Evolutionary conservation across 768 basidiomycete species (phyloP), one percentile per base, ranked within the genome.

Genomic region (Lentinula guzmanii): DNA sequence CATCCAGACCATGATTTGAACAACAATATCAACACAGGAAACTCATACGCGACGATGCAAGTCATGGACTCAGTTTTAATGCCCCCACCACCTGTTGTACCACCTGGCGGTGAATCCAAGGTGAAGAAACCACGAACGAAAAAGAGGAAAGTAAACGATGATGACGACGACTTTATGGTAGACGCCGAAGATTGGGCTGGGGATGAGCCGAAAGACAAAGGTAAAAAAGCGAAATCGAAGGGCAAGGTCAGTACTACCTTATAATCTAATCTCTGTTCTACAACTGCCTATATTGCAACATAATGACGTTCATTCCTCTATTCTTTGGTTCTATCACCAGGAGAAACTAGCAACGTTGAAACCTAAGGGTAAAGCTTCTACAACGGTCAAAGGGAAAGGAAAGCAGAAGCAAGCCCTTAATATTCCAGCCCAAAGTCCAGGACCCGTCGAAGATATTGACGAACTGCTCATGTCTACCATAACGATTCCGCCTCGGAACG

Each of bases 371-470:
- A 48, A 35, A 7, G 13, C 31, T 7, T 24, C 21, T 58, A 28
- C 11, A 15, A 4, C 15, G 7, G 37, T 11, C 35, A 56, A 74
- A 76, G 53, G 71, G 66, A 41, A 71, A 66, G 43, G 65, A 63
- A 28, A 69, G 69, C 41, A 68, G 70, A 58, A 70, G 71, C 62
- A 71, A 75, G 54, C 68, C 9, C 46, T 18, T 4, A 7, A 18
- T 11, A 64, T 5, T 78, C 75, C 72, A 78, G 8, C 45, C n/a
- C 15, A 77, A 64, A 81, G 79, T 64, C 68, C 71, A n/a, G 79
- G 79, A 64, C 76, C 77, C 58, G 74, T 71, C 69, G 68, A 34
- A 63, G 64, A 31, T 62, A 65, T 54, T 61, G 48, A 46, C 60
- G 60, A 63, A 61, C 33, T 61, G 61, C 64, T 61, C 53, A 48